A percentile compares a stretch with the other conserved stretches of the same genome.
Conservation (phyloP, 106 monocot species). For the Dendrobium nobile region DNA sequence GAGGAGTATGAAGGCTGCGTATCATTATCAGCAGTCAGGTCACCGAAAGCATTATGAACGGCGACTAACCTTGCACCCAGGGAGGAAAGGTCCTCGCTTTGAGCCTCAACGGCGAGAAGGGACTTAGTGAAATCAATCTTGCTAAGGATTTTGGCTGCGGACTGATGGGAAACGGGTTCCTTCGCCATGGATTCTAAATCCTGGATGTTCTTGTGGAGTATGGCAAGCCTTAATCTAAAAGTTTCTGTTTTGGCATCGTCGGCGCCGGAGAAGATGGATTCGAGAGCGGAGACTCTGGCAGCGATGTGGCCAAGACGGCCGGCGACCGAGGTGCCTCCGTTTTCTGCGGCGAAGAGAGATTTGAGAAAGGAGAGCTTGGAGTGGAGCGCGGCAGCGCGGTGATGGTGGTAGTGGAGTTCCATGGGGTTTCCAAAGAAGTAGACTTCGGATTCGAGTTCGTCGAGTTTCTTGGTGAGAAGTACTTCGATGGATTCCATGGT, state of each 20-base stretch:
- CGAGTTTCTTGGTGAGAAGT: background rate
- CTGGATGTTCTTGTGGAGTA: background rate
- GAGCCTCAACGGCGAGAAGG: background rate
- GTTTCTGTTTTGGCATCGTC: background rate
- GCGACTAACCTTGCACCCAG: background rate
- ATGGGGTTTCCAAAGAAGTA: background rate
- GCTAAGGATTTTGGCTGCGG: background rate
- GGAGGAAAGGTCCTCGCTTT: background rate
- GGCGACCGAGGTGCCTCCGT: background rate
- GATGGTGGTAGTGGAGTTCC: background rate
- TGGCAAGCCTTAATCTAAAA: background rate
- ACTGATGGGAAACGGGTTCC: background rate
- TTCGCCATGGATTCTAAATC: background rate
- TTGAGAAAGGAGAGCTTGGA: background rate
- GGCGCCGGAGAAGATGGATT: background rate
- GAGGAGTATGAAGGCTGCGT: background rate
- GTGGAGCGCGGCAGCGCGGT: background rate
- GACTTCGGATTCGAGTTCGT: slow-evolving; percentile 1
- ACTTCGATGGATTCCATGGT: background rate
- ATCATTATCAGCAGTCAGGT: background rate
- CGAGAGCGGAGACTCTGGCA: background rate
- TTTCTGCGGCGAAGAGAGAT: background rate
- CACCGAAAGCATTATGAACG: background rate
- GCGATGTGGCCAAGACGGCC: background rate
- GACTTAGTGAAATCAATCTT: background rate